Evolutionary conservation across 768 basidiomycete species (phyloP).

Genomic region (Hericium alpestre): DNA sequence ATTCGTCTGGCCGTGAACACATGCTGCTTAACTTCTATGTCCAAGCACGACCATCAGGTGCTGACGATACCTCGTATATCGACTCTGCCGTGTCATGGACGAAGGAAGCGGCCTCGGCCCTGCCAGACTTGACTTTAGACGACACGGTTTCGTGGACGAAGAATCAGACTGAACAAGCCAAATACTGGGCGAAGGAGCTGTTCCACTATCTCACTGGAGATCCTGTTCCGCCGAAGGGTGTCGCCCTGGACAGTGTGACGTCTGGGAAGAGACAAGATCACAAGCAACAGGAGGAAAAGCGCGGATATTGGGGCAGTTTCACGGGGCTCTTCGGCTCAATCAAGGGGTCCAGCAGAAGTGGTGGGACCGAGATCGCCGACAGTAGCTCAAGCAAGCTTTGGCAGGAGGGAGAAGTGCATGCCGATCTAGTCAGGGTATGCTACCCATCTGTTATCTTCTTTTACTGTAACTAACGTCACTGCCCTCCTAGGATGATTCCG

Average conservation of each 20-base stretch:
- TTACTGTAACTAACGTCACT: background rate
- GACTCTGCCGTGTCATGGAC: slow-evolving; percentile 35
- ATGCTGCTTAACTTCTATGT: slow-evolving; percentile 80
- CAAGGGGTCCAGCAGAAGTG: slow-evolving; percentile 28
- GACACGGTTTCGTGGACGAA: slow-evolving; percentile 40
- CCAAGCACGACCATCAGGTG: slow-evolving; percentile 43
- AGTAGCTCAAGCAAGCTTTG: slow-evolving; percentile 32
- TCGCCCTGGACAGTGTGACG: slow-evolving; percentile 19
- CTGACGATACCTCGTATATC: slow-evolving; percentile 28
- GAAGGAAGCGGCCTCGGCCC: slow-evolving; percentile 24
- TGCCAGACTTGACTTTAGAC: slow-evolving; percentile 47
- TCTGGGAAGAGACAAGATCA: slow-evolving; percentile 20
- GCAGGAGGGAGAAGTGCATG: slow-evolving; percentile 76
- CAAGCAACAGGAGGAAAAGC: slow-evolving; percentile 21
- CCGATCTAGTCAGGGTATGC: slow-evolving; percentile 62
- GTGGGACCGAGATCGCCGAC: slow-evolving; percentile 17
- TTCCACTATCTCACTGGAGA: slow-evolving; percentile 72
- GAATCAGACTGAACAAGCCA: slow-evolving; percentile 27
- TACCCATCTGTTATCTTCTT: background rate
- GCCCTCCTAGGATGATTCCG: slow-evolving; percentile 50
- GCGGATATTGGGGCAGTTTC: slow-evolving; percentile 39
- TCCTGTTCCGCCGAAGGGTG: slow-evolving; percentile 28
- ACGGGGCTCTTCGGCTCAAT: slow-evolving; percentile 64
- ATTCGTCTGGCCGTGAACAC: slow-evolving; percentile 67
- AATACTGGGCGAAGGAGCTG: slow-evolving; percentile 36